These are phyloP conservation scores for Rhizopogon roseolus DNA, from an alignment of 768 basidiomycete species.

Conservation along the genomic window DNA sequence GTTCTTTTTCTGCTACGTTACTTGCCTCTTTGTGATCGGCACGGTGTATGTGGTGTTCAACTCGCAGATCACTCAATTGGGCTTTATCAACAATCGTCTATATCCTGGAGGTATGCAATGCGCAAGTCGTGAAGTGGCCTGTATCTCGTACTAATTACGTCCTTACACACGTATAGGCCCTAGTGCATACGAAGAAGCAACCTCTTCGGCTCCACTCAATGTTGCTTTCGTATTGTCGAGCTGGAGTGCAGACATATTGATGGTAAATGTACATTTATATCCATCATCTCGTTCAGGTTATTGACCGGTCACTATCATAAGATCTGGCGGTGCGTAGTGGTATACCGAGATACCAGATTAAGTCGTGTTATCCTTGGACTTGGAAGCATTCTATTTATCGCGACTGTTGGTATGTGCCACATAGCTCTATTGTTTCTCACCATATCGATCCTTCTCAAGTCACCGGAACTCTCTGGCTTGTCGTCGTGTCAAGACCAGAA, in stretches of 20 bases:
- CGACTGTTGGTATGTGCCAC: conserved; percentile 19
- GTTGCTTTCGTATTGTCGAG: conserved; percentile 24
- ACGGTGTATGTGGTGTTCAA: conserved; percentile 18
- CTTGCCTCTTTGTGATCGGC: conserved; percentile 21
- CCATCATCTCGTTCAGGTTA: too few species aligned
- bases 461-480: conserved; percentile 25
- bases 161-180: conserved; percentile 13
- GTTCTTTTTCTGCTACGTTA: conserved; percentile 26
- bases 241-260: conserved; percentile 26
- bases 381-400: conserved; percentile 17
- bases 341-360: conserved; percentile 24
- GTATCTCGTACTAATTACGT: not conserved
- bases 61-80: conserved; percentile 15
- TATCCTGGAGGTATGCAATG: conserved; percentile 25
- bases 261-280: conserved; percentile 14
- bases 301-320: conserved; percentile 4
- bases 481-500: conserved; percentile 21
- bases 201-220: conserved; percentile 22
- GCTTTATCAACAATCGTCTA: conserved; percentile 26
- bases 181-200: conserved; percentile 17
- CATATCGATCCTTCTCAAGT: conserved; percentile 9
- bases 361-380: conserved; percentile 10
- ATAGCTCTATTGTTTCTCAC: not conserved
- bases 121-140: not conserved
- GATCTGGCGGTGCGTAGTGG: conserved; percentile 29